Evolutionary conservation across 2,329 filamentous ascomycete genomes (phyloP), one percentile per base, ranked within the genome.

Genomic region (Cercospora canescens): DNA sequence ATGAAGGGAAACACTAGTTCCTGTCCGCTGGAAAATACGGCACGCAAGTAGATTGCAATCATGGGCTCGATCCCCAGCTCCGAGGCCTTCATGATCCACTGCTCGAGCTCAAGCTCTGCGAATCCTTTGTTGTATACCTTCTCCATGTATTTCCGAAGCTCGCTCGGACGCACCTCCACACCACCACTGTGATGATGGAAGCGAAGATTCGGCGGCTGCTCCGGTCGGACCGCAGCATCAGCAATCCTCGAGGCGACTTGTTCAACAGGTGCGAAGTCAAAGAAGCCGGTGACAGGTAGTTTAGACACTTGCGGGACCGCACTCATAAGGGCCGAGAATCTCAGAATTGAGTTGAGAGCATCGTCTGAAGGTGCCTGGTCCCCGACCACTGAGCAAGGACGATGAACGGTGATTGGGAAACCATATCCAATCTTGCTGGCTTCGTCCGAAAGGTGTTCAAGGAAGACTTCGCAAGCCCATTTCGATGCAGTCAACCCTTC

Each of bases 401-500:
- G 68, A 57, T 70, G 68, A 28, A 70, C 65, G 0, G 64, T 68
- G 48, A 70, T 62, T 9, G 61, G 50, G 7, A 70, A 55, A 5
- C 8, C 26, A 4, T 26, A 16, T 11, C 50, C 59, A 28, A 14
- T 4, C 16, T 48, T 28, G 9, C 16, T 39, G 14, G 41, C 55
- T 60, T 39, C 55, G 26, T 26, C 28, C 50, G 59, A 41, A 1
- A 68, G 16, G 9, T 34, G 21, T 39, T 68, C 68, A 9, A 70
- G 56, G 3, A 70, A 63, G 35, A 68, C 66, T 39, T 70, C 68
- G 48, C 66, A 30, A 1, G 62, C 62, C 68, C 68, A 70, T 63
- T 68, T 70, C 3, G 66, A 65, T 59, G 68, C 68, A 11, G 66
- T 70, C 35, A 63, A 58, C 11, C 68, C 68, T 39, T 70, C 68